A percentile compares a stretch with the other conserved stretches of the same genome.
phyloP scores from a whole-genome alignment of 2,329 filamentous ascomycete species.

The Leptographium lundbergii region DNA sequence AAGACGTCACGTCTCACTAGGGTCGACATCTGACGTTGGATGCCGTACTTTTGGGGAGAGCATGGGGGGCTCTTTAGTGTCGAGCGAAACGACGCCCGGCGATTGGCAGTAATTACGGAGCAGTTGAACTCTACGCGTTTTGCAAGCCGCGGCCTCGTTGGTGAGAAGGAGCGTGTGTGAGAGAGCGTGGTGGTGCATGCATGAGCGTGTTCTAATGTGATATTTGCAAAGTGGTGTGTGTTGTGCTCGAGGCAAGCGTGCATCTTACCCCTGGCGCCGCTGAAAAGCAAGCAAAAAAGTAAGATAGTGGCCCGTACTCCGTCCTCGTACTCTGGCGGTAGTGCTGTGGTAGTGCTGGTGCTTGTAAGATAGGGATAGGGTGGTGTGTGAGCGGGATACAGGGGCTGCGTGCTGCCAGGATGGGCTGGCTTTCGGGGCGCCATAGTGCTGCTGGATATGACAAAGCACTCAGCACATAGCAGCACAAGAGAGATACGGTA shows the following conservation, averaged over 20 bases:
- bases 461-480: not conserved
- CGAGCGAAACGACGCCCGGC: not conserved
- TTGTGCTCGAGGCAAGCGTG: not conserved
- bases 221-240: not conserved
- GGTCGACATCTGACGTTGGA: constrained; percentile 1
- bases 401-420: not conserved
- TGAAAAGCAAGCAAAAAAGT: not conserved
- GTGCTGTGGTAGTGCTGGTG: not conserved
- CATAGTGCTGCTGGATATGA: not conserved
- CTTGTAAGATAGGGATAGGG: not conserved
- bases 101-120: constrained; percentile 5
- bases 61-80: not conserved
- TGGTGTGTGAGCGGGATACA: not conserved
- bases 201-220: constrained; percentile 3
- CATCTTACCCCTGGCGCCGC: not conserved
- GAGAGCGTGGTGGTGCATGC: not conserved
- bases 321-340: not conserved
- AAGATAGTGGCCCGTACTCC: too few species aligned
- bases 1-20: not conserved
- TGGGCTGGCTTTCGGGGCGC: not conserved
- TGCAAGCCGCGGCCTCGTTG: not conserved
- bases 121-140: not conserved
- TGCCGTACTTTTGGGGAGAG: not conserved
- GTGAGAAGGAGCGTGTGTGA: not conserved
- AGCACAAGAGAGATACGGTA: not conserved